phyloP scores from a whole-genome alignment of 768 basidiomycete species.

The Phylloporus sp. region DNA sequence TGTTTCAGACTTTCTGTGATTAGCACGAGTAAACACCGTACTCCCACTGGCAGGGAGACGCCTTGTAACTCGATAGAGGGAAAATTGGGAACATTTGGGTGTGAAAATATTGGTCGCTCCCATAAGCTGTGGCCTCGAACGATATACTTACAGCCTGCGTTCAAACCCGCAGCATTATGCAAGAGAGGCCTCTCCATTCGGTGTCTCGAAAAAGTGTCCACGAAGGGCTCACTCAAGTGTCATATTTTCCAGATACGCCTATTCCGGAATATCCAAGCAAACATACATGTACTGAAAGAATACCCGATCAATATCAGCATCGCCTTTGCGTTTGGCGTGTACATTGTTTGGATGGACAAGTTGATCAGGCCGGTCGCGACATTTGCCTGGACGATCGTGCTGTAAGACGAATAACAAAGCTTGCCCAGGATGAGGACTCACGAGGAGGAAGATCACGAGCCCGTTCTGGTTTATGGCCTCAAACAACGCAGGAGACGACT shows the following conservation, averaged over 20 bases:
- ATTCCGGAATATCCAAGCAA: constrained; percentile 55
- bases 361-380: constrained; percentile 83
- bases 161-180: no score
- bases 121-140: no score
- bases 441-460: constrained; percentile 73
- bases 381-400: constrained; percentile 59
- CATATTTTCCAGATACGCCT: constrained; percentile 32
- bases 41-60: no score
- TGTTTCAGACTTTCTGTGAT: no score
- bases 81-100: no score
- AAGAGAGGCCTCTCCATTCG: constrained; percentile 54
- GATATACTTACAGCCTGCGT: no score
- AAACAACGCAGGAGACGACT: constrained; percentile 48
- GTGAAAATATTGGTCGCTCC: no score
- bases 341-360: constrained; percentile 76
- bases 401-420: not conserved
- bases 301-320: constrained; percentile 63
- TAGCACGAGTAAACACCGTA: no score
- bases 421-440: constrained; percentile 35
- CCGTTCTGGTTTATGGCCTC: constrained; percentile 83
- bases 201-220: no score
- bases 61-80: no score
- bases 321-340: constrained; percentile 50
- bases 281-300: constrained; percentile 47
- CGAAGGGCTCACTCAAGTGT: no score